Percentiles rank a stretch among this genome's conserved stretches.
These are phyloP conservation scores for Tuber indicum DNA, from an alignment of 495 filamentous ascomycete genomes.

Conservation along the genomic window DNA sequence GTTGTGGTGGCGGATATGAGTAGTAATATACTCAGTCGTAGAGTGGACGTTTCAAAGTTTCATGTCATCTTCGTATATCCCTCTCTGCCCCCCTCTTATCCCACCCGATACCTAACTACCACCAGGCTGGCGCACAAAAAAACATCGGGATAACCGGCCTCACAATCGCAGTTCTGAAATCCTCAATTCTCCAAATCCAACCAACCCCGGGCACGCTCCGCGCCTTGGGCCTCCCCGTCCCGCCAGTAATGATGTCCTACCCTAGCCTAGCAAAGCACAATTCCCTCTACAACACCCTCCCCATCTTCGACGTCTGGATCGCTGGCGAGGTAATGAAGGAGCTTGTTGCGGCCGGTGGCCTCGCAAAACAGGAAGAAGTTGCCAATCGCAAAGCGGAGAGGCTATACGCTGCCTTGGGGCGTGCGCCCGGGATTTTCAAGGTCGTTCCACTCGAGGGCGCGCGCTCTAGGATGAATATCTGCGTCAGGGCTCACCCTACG, in stretches of 20 bases:
- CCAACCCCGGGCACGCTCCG: constrained; percentile 60
- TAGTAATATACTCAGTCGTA: constrained; percentile 63
- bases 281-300: constrained; percentile 88
- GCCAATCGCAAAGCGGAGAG: constrained; percentile 58
- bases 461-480: constrained; percentile 86
- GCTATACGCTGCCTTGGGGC: constrained; percentile 69
- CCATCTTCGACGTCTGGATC: constrained; percentile 87
- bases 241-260: constrained; percentile 73
- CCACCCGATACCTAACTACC: constrained; percentile 5
- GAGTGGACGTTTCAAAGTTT: constrained; percentile 63
- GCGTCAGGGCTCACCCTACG: constrained; percentile 66
- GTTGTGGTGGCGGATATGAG: constrained; percentile 77
- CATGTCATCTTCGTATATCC: constrained; percentile 60
- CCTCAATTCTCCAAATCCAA: constrained; percentile 58
- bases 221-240: constrained; percentile 67
- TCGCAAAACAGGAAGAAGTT: constrained; percentile 64
- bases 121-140: constrained; percentile 70
- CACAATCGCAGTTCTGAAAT: constrained; percentile 73
- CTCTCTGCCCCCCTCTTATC: constrained; percentile 37
- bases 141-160: constrained; percentile 81
- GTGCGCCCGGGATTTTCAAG: constrained; percentile 52
- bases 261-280: constrained; percentile 76
- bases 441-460: constrained; percentile 67
- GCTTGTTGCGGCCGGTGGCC: constrained; percentile 57
- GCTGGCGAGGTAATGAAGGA: constrained; percentile 74